Base-by-base conservation (phyloP, 768 basidiomycete genomes). In the Trametopsis cervina region DNA sequence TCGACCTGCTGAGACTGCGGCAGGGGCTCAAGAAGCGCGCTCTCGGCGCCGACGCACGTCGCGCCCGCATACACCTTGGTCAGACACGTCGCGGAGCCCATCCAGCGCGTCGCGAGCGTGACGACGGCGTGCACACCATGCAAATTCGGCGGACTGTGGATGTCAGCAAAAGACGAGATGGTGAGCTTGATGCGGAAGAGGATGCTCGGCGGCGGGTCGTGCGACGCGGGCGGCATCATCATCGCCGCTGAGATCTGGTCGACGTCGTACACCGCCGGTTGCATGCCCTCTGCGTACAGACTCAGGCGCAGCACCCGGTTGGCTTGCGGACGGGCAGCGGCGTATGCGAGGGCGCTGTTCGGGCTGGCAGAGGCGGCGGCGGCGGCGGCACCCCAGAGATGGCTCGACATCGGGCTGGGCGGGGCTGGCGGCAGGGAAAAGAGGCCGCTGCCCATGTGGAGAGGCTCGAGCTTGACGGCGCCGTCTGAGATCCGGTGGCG, bases 241-340 rank as follows among this genome's bases (percentile, higher is more conserved):
- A 50, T 26, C 33, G 44, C 51, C 18, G 72, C 64, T 40, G 73
- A 53, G 40, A 82, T 63, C 18, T 72, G 67, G 60, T 82, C 82
- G 47, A 84, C 67, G 51, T 80, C 76, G 61, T 85, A 69, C 24
- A 70, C 66, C 46, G 80, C 72, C 15, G 80, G 72, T n/a, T 72
- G 65, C 80, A 86, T 83, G 50, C 84, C 83, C 55, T 84, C 81
- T 20, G 85, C 79, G 59, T 73, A 73, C 15, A 88, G 69, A 35
- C 70, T 73, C 47, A 86, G 61, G 40, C 66, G 66, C 12, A 64
- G 63, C 39, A 73, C 49, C 37, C 65, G 55, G 35, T 67, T 71
- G 22, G 61, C 63, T 51, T 52, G 64, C 62, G 61, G 69, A 59
- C 56, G 60, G 61, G 66, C 47, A 33, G 67, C 50, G 49, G 56